A percentile compares a stretch with the other conserved stretches of the same genome.
These are phyloP conservation scores for Cryptosporidium parvum DNA, from an alignment of 169 alveolate species.

Conservation along the genomic window DNA sequence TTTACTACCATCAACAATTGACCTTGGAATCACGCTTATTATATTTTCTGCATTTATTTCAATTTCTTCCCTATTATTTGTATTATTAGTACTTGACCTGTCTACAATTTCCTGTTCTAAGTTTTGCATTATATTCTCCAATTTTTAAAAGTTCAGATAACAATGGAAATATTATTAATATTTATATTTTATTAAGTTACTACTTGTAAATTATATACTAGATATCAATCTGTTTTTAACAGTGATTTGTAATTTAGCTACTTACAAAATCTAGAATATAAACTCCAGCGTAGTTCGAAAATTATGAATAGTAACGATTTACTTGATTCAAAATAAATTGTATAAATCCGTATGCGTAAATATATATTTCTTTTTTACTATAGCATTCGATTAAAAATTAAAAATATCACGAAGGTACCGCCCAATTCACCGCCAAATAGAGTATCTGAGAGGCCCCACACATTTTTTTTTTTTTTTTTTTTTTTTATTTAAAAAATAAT, in stretches of 20 bases:
- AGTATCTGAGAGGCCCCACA: conserved; percentile 10
- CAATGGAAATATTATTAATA: too few relatives aligned
- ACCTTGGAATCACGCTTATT: conserved; percentile 41
- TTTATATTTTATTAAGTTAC: too few relatives aligned
- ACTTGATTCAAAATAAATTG: too few relatives aligned
- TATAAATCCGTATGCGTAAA: not conserved
- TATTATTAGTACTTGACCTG: not conserved
- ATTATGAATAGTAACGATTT: too few relatives aligned
- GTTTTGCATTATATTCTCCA: conserved; percentile 7
- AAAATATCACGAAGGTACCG: conserved; percentile 40
- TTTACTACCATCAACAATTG: conserved; percentile 69
- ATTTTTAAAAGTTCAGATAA: not conserved
- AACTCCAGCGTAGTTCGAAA: not conserved
- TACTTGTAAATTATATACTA: not conserved
- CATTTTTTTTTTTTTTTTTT: not conserved
- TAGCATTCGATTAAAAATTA: not conserved
- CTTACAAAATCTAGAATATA: too few relatives aligned
- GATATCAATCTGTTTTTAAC: not conserved
- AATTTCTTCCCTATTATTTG: not conserved
- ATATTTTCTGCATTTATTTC: not conserved
- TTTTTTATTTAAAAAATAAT: not conserved
- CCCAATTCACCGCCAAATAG: conserved; percentile 14
- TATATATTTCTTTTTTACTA: not conserved
- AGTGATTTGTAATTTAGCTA: too few relatives aligned
- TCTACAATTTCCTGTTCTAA: conserved; percentile 16